phyloP scores from a whole-genome alignment of 352 stramenopile genomes.

The Phytophthora hibernalis region DNA sequence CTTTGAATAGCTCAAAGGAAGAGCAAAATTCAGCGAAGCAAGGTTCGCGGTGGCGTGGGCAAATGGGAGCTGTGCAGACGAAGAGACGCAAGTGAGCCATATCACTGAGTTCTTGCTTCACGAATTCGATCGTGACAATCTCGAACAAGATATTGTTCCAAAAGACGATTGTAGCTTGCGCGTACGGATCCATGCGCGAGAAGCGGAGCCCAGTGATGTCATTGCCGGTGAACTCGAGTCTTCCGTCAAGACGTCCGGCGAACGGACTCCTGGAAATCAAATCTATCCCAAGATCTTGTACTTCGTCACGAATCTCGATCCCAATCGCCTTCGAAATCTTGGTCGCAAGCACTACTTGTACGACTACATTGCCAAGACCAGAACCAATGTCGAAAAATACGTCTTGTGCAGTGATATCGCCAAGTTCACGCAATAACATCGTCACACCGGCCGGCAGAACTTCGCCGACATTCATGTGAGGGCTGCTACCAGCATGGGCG shows the following conservation, averaged over 20 bases:
- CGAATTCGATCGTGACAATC: background rate
- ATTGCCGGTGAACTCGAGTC: no score
- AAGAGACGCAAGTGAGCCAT: background rate
- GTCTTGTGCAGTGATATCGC: background rate
- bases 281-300: background rate
- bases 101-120: background rate
- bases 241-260: no score
- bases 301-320: background rate
- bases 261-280: background rate
- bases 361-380: background rate
- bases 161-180: constrained; percentile 7
- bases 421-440: background rate
- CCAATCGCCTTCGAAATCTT: background rate
- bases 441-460: background rate
- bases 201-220: background rate
- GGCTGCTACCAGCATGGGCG: background rate
- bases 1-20: constrained; percentile 4
- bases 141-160: constrained; percentile 19
- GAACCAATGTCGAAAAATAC: constrained; percentile 3
- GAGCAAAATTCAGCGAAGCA: background rate
- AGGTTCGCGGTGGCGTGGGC: background rate
- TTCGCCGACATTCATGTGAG: background rate
- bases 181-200: background rate
- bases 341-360: background rate
- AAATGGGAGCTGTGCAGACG: background rate